Percentiles rank a stretch among this genome's conserved stretches.
Conservation (phyloP, 2,329 filamentous ascomycete species). For the Trichoderma harzianum region DNA sequence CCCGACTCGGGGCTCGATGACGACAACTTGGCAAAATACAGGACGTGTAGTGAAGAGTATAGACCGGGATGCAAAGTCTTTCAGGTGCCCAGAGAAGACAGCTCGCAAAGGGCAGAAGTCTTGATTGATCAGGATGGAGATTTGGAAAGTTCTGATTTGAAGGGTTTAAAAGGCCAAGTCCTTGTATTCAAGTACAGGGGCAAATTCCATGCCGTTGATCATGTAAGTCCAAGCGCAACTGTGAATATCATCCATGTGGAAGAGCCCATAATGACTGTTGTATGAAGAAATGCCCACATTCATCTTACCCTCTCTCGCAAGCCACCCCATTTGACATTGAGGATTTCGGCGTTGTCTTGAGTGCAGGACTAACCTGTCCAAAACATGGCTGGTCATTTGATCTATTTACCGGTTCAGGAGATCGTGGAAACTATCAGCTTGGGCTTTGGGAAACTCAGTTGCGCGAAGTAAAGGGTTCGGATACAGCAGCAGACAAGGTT, state of each 20-base stretch:
- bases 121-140: conserved; percentile 33
- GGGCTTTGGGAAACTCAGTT: conserved; percentile 63
- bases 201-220: conserved; percentile 65
- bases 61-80: conserved; percentile 59
- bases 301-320: conserved; percentile 61
- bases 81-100: conserved; percentile 41
- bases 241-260: neutral
- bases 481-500: neutral
- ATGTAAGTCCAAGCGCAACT: conserved; percentile 45
- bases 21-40: conserved; percentile 36
- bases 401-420: conserved; percentile 58
- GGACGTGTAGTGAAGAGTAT: conserved; percentile 38
- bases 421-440: conserved; percentile 60
- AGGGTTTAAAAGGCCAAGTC: conserved; percentile 55
- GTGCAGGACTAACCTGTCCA: conserved; percentile 61
- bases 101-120: conserved; percentile 36
- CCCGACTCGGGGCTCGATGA: conserved; percentile 47
- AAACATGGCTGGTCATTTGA: conserved; percentile 73
- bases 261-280: neutral
- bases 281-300: conserved; percentile 62
- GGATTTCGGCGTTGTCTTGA: conserved; percentile 64
- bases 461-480: conserved; percentile 29
- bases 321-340: conserved; percentile 67
- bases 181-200: conserved; percentile 62
- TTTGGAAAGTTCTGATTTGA: conserved; percentile 27